Percentiles rank a stretch among this genome's conserved stretches.
Evolutionary conservation across 768 basidiomycete species (phyloP).

Genomic region (Boletus tomentosulus): DNA sequence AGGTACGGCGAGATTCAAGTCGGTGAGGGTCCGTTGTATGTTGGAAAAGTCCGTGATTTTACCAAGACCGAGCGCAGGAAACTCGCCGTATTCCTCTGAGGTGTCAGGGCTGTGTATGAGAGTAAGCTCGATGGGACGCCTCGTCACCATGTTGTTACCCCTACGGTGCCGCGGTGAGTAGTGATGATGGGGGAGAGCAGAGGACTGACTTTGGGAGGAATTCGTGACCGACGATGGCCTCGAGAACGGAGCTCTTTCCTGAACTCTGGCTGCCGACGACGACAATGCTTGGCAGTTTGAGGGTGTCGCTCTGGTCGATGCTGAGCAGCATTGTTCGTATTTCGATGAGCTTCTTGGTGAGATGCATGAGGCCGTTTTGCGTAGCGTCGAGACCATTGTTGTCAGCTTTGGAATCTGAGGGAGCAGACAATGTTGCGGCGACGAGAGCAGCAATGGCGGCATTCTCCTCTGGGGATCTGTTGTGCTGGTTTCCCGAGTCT

Average conservation of each 20-base stretch:
- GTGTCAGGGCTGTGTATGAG: conserved; percentile 83
- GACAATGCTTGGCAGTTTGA: conserved; percentile 96
- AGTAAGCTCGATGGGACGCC: conserved; percentile 96
- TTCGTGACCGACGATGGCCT: conserved; percentile 96
- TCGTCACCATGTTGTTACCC: conserved; percentile 99
- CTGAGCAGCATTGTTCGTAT: conserved; percentile 92
- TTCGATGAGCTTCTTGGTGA: conserved; percentile 94
- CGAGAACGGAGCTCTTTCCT: conserved; percentile 96
- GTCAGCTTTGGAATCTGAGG: conserved; percentile 45
- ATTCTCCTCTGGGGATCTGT: conserved; percentile 49
- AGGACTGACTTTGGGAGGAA: conserved; percentile 93
- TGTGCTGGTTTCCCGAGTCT: conserved; percentile 33
- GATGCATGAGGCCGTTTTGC: conserved; percentile 85
- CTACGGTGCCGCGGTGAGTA: conserved; percentile 37
- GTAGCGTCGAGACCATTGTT: conserved; percentile 39
- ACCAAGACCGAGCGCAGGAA: conserved; percentile 84
- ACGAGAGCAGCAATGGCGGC: conserved; percentile 70
- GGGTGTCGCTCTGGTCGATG: conserved; percentile 91
- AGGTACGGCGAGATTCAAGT: conserved; percentile 92
- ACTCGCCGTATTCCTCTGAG: conserved; percentile 85
- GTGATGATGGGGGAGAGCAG: neutral
- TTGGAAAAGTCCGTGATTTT: conserved; percentile 88
- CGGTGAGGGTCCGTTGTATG: conserved; percentile 89
- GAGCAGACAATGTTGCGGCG: conserved; percentile 75
- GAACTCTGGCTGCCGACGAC: conserved; percentile 98